These are phyloP conservation scores for Ophiostoma himal-ulmi DNA, from an alignment of 2,329 filamentous ascomycete species.

Conservation along the genomic window DNA sequence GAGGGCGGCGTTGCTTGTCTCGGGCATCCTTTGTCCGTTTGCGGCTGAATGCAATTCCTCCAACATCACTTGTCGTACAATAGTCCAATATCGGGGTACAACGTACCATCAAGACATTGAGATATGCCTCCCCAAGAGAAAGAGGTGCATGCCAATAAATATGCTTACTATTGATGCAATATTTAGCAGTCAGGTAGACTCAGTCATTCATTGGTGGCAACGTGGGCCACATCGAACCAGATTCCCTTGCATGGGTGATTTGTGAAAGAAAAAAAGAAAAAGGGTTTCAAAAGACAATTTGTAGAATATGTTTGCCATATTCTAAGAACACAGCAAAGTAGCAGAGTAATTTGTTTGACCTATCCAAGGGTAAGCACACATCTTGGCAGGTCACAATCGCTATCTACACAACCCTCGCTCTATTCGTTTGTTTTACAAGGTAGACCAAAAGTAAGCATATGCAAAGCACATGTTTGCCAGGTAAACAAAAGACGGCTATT, in stretches of 20 bases:
- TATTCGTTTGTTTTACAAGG: too few relatives aligned
- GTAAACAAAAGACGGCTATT: too few relatives aligned
- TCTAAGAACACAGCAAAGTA: too few relatives aligned
- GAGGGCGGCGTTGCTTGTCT: not conserved
- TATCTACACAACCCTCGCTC: too few relatives aligned
- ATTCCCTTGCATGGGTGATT: not conserved
- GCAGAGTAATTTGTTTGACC: too few relatives aligned
- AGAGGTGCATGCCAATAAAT: not conserved
- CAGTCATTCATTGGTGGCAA: not conserved
- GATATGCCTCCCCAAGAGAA: not conserved
- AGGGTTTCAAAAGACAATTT: too few relatives aligned
- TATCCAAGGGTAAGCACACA: too few relatives aligned
- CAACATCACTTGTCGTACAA: slow-evolving; percentile 4
- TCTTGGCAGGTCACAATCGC: too few relatives aligned
- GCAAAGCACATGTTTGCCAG: too few relatives aligned
- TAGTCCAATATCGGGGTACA: not conserved
- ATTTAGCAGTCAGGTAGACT: not conserved
- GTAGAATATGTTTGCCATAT: too few relatives aligned
- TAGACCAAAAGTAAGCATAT: too few relatives aligned
- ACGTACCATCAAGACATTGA: not conserved
- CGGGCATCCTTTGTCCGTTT: slow-evolving; percentile 5
- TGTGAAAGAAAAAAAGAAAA: too few relatives aligned
- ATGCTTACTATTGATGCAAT: not conserved
- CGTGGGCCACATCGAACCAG: not conserved
- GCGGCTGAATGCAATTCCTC: slow-evolving; percentile 5